These are phyloP conservation scores for Pythium periplocum DNA, from an alignment of 352 stramenopile genomes.

Conservation along the genomic window DNA sequence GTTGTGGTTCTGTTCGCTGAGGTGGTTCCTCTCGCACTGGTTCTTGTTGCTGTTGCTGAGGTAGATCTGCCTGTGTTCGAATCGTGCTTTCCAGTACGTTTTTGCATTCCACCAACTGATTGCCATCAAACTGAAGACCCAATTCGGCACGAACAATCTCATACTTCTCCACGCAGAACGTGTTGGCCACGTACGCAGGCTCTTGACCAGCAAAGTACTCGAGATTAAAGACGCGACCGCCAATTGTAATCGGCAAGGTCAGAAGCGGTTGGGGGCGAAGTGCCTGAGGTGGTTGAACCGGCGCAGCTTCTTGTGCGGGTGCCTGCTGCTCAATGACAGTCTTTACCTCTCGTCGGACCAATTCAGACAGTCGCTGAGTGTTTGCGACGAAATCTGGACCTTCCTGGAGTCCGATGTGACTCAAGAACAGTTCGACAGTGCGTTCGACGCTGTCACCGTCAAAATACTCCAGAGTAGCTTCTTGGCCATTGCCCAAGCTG, in stretches of 20 bases:
- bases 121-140: conserved; percentile 44
- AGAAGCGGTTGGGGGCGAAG: conserved; percentile 26
- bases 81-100: conserved; percentile 44
- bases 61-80: conserved; percentile 4
- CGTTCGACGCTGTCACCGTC: conserved; percentile 64
- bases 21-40: conserved; percentile 4
- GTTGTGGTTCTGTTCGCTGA: conserved; percentile 2
- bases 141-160: conserved; percentile 45
- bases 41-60: conserved; percentile 15
- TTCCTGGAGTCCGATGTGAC: conserved; percentile 37
- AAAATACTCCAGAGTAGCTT: conserved; percentile 56
- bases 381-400: conserved; percentile 36
- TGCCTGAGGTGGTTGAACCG: conserved; percentile 2
- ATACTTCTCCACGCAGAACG: conserved; percentile 71
- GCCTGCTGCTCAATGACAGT: neutral
- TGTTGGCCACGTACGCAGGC: conserved; percentile 43
- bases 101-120: conserved; percentile 59
- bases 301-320: conserved; percentile 11
- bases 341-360: conserved; percentile 31
- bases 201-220: conserved; percentile 66
- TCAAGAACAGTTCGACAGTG: conserved; percentile 63
- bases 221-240: conserved; percentile 47
- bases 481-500: conserved; percentile 40
- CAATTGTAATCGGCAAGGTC: conserved; percentile 55
- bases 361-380: conserved; percentile 28